Conservation (phyloP, 768 basidiomycete species). For the Pholiota microspora region DNA sequence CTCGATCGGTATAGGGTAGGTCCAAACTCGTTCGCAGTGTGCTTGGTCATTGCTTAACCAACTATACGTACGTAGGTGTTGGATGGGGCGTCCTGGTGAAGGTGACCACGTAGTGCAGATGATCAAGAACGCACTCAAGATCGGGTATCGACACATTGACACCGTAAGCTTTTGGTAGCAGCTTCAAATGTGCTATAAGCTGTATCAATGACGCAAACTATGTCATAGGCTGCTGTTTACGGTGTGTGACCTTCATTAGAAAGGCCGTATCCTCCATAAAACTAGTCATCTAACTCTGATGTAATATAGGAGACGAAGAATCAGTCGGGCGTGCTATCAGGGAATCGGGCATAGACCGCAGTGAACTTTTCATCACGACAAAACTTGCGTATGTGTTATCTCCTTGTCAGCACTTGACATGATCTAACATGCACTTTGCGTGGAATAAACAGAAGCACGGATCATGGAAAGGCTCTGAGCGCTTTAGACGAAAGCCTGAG, state of each 20-base stretch:
- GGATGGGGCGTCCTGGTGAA: conserved; percentile 5
- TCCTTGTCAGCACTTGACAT: too few species aligned
- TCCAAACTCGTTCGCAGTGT: too few species aligned
- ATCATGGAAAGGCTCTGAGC: background rate
- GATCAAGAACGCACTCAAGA: background rate
- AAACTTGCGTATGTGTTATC: background rate
- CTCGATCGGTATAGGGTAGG: background rate
- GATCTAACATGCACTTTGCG: background rate
- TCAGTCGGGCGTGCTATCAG: background rate
- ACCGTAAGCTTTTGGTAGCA: background rate
- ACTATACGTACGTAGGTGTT: background rate
- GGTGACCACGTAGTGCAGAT: conserved; percentile 4
- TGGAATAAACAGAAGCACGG: background rate
- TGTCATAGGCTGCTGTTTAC: background rate
- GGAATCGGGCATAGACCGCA: conserved; percentile 1
- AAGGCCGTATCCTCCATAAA: too few species aligned
- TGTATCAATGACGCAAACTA: too few species aligned
- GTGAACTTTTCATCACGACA: conserved; percentile 1
- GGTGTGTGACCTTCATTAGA: too few species aligned
- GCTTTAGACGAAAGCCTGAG: background rate
- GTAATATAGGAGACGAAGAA: conserved; percentile 1
- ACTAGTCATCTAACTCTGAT: too few species aligned
- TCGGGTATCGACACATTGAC: conserved; percentile 3
- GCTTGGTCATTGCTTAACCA: background rate
- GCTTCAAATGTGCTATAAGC: background rate